A percentile compares a stretch with the other conserved stretches of the same genome.
Conservation (phyloP, 257 asterid species). For the Przewalskia tangutica region DNA sequence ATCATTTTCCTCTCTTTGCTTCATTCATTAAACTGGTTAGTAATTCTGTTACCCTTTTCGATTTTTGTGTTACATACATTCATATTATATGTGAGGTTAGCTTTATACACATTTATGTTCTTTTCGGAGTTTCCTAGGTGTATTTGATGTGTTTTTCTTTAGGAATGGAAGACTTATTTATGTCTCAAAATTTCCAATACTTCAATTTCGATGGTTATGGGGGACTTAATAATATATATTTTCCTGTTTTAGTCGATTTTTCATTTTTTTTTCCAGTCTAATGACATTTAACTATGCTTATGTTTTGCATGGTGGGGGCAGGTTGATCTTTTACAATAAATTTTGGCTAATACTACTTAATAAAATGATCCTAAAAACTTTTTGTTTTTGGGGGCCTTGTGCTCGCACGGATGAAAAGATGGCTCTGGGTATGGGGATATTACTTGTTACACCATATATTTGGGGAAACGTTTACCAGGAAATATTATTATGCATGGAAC, state of each 20-base stretch:
- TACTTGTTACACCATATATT: neutral
- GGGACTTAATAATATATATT: neutral
- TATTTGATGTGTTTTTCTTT: neutral
- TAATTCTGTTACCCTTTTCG: neutral
- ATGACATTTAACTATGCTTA: neutral
- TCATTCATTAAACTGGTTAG: slow-evolving; percentile 11
- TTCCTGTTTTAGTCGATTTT: neutral
- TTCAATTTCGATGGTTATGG: neutral
- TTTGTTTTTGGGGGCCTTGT: too few species aligned
- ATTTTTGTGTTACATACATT: neutral
- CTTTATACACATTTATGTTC: neutral
- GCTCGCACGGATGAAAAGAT: too few species aligned
- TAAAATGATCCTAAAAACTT: too few species aligned
- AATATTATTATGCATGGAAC: neutral
- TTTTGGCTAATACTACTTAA: too few species aligned
- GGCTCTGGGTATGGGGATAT: too few species aligned
- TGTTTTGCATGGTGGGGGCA: slow-evolving; percentile 5
- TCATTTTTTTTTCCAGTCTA: neutral
- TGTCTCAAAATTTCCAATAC: neutral
- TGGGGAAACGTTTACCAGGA: neutral
- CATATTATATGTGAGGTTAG: neutral
- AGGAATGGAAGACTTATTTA: neutral
- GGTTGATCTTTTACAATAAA: too few species aligned
- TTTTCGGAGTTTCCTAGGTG: neutral
- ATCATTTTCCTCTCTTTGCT: neutral